A percentile compares a stretch with the other conserved stretches of the same genome.
Evolutionary conservation across 805 yeast species (phyloP).

Genomic region (Candida orba): DNA sequence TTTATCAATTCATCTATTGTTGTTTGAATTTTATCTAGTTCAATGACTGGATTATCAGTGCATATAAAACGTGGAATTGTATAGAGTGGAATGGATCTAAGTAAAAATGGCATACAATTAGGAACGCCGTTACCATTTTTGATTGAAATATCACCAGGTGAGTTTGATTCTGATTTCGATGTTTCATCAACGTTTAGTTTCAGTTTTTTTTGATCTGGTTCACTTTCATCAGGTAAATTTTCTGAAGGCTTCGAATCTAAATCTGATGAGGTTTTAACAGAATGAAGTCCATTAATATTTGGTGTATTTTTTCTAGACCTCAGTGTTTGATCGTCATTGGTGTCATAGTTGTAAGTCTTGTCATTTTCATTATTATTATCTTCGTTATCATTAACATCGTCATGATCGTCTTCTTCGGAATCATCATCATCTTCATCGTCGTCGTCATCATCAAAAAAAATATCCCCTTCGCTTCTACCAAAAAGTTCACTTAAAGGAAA

Average conservation of each 20-base stretch:
- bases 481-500: slow-evolving; percentile 9
- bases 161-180: slow-evolving; percentile 2
- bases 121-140: slow-evolving; percentile 38
- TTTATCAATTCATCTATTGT: slow-evolving; percentile 26
- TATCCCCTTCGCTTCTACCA: slow-evolving; percentile 20
- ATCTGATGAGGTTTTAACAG: not conserved
- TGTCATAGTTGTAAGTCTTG: not conserved
- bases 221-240: slow-evolving; percentile 8
- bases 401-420: slow-evolving; percentile 12
- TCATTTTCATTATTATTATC: slow-evolving; percentile 10
- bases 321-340: too few relatives aligned
- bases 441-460: slow-evolving; percentile 21
- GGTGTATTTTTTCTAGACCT: too few relatives aligned
- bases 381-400: slow-evolving; percentile 7
- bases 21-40: slow-evolving; percentile 13
- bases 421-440: slow-evolving; percentile 17
- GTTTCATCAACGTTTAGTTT: slow-evolving; percentile 4
- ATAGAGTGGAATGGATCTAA: slow-evolving; percentile 55
- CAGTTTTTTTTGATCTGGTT: slow-evolving; percentile 15
- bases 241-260: not conserved
- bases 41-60: slow-evolving; percentile 28
- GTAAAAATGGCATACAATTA: slow-evolving; percentile 60
- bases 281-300: too few relatives aligned
- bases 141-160: slow-evolving; percentile 6
- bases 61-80: slow-evolving; percentile 53